These are phyloP conservation scores for Stemphylium lycopersici DNA, from an alignment of 2,329 filamentous ascomycete species.

Conservation along the genomic window DNA sequence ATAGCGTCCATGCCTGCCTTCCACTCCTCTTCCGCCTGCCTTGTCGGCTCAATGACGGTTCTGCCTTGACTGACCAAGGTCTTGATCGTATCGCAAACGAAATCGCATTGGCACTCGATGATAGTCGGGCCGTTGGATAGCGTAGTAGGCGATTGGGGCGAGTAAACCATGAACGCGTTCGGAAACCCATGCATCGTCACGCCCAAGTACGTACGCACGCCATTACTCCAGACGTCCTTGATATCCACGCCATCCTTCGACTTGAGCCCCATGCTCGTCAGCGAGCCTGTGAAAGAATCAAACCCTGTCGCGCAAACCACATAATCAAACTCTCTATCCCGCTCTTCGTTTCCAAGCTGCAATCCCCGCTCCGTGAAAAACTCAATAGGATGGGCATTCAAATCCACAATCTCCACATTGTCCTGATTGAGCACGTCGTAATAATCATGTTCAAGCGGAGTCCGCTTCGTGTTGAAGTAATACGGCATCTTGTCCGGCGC, in stretches of 20 bases:
- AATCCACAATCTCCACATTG: constrained; percentile 58
- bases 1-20: constrained; percentile 43
- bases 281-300: constrained; percentile 47
- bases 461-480: constrained; percentile 51
- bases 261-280: constrained; percentile 43
- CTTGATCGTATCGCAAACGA: constrained; percentile 48
- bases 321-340: constrained; percentile 56
- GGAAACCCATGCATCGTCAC: constrained; percentile 48
- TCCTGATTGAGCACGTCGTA: constrained; percentile 48
- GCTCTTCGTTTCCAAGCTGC: constrained; percentile 54
- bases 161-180: constrained; percentile 51
- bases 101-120: constrained; percentile 50
- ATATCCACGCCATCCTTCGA: constrained; percentile 41
- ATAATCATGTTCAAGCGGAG: constrained; percentile 47
- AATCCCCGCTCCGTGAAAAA: constrained; percentile 58
- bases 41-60: constrained; percentile 46
- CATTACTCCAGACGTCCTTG: constrained; percentile 47
- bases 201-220: constrained; percentile 48
- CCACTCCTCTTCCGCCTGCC: constrained; percentile 50
- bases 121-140: constrained; percentile 53
- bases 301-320: constrained; percentile 58
- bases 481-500: constrained; percentile 50
- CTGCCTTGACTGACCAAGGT: constrained; percentile 23
- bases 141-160: constrained; percentile 53
- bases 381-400: constrained; percentile 48